A percentile compares a stretch with the other conserved stretches of the same genome.
Conservation (phyloP, 768 basidiomycete genomes). For the Lactarius trivialis region DNA sequence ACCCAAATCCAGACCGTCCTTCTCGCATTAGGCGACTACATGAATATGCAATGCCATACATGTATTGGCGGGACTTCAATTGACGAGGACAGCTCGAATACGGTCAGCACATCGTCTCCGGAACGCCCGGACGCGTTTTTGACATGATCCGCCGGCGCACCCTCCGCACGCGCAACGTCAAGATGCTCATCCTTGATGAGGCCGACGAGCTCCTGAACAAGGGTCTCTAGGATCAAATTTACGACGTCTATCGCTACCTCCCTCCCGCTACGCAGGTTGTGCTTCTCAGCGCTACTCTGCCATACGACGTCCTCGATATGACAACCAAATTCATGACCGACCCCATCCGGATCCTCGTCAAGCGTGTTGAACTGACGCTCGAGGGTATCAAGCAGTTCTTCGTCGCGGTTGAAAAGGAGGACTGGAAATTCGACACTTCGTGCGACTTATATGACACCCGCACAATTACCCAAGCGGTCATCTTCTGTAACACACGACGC, state of each 20-base stretch:
- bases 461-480: too few relatives aligned
- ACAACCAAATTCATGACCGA: too few relatives aligned
- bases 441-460: constrained; percentile 97
- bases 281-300: too few relatives aligned
- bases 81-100: constrained; percentile 96
- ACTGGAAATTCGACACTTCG: constrained; percentile 98
- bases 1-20: constrained; percentile 98
- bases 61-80: constrained; percentile 97
- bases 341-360: too few relatives aligned
- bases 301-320: too few relatives aligned
- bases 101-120: constrained; percentile 95
- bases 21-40: constrained; percentile 94
- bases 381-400: constrained; percentile 26
- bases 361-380: constrained; percentile 38
- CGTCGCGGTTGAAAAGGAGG: constrained; percentile 98
- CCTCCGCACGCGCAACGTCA: constrained; percentile 93
- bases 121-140: constrained; percentile 96
- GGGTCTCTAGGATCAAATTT: constrained; percentile 99
- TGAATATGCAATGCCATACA: constrained; percentile 98
- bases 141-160: constrained; percentile 97
- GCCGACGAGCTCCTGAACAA: constrained; percentile 96
- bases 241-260: constrained; percentile 96
- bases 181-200: constrained; percentile 93
- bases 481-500: constrained; percentile 96
- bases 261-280: constrained; percentile 74